Base-by-base conservation (phyloP, 768 basidiomycete species). In the Chalciporus sphaerocephalus region DNA sequence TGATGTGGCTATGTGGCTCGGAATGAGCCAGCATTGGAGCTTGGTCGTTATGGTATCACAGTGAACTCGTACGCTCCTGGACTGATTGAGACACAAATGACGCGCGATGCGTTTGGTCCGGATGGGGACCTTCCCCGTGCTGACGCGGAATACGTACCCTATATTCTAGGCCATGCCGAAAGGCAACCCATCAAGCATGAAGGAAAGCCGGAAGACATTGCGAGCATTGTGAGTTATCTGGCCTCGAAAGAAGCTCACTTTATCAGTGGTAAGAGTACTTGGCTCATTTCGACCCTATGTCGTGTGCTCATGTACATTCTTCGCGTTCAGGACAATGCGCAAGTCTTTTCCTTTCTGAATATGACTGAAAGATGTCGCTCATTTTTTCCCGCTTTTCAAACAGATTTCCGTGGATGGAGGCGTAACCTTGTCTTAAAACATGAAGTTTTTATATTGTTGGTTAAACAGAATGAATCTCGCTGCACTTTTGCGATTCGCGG, bases 51-150 rank as follows among this genome's bases (percentile, higher is more conserved):
- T 47, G 50, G 55, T 8, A 71, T 73, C 25, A 71, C 69, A 0
- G 72, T 70, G 4, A 72, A 73, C 39, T 57, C 67, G 1, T 72
- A 74, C 43, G 67, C 69, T 3, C 73, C 73, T 0, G 67, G 70
- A 3, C 6, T 46, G 13, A 63, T 68, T 34, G 33, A 56, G 0
- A 72, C 66, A 0, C 37, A 47, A 4, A 38, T 70, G 58, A 17
- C 40, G 32, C 41, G 3, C 1, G 9, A 1, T 3, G 1, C 36
- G 11, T 0, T 17, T 18, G 36, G 2, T 1, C 25, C 27, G 6
- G 35, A 21, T 23, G 36, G 43, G 15, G 32, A 1, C 7, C 2
- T 49, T 22, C 11, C 3, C 12, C n/a, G 1, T 1, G 28, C 30
- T 9, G 40, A 55, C 18, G 5, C n/a, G 30, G 50, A 55, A 13